Evolutionary conservation across 805 yeast genomes (phyloP).

Genomic region (Metschnikowia lunata): DNA sequence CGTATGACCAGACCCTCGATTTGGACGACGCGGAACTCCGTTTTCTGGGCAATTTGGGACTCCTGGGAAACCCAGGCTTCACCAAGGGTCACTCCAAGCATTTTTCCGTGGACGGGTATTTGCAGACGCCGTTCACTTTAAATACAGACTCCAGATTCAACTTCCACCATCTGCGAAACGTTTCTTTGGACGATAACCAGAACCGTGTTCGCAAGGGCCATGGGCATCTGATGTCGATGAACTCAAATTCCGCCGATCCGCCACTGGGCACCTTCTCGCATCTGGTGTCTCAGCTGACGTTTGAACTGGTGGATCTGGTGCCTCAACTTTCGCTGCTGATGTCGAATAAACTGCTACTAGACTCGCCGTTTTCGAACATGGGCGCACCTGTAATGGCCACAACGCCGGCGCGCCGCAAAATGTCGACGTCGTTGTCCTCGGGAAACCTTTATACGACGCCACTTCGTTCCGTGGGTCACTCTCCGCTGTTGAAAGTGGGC

Average conservation of each 20-base stretch:
- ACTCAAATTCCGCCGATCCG: conserved; percentile 14
- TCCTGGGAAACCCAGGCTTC: no score
- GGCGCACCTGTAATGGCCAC: conserved; percentile 13
- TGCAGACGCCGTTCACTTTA: conserved; percentile 23
- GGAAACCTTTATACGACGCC: conserved; percentile 31
- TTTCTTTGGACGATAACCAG: conserved; percentile 15
- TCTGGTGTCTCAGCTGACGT: conserved; percentile 15
- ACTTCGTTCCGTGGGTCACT: conserved; percentile 19
- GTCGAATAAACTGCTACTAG: conserved; percentile 33
- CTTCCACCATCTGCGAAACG: conserved; percentile 19
- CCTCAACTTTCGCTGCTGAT: conserved; percentile 35
- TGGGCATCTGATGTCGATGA: conserved; percentile 10
- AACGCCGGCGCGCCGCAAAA: conserved; percentile 36
- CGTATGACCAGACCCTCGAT: conserved; percentile 9
- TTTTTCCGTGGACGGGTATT: conserved; percentile 15
- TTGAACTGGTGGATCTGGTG: conserved; percentile 31
- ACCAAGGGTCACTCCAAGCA: conserved; percentile 18
- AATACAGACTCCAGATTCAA: conserved; percentile 11
- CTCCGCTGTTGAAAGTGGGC: conserved; percentile 23
- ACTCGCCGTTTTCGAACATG: conserved; percentile 26
- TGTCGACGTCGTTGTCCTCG: conserved; percentile 33
- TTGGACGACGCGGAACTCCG: conserved; percentile 6
- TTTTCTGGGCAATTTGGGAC: not conserved
- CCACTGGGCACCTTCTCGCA: conserved; percentile 16
- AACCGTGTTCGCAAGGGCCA: conserved; percentile 7